Percentiles rank a stretch among this genome's conserved stretches.
phyloP scores from a whole-genome alignment of 2,329 filamentous ascomycete species.

The Aspergillus quadricinctus region DNA sequence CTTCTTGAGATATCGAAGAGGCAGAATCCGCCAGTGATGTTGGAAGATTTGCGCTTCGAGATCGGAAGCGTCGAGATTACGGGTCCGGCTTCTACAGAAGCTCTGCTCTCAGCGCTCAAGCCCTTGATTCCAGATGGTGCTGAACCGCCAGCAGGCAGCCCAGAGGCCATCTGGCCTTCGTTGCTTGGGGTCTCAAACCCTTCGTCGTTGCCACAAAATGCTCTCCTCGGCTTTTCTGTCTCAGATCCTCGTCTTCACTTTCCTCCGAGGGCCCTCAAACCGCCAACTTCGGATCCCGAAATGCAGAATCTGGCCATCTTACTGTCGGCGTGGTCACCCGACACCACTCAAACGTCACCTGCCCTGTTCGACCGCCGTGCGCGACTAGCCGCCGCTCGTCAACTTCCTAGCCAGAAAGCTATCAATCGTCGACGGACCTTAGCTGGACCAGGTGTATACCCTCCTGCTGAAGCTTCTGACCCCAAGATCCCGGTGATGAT shows the following conservation, averaged over 20 bases:
- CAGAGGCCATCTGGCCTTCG: constrained; percentile 38
- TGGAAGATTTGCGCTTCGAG: constrained; percentile 67
- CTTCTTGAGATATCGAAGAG: constrained; percentile 55
- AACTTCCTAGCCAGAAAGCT: constrained; percentile 70
- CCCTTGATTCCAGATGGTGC: constrained; percentile 31
- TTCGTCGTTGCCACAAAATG: constrained; percentile 63
- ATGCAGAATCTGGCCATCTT: constrained; percentile 51
- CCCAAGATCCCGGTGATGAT: constrained; percentile 74
- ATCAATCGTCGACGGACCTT: constrained; percentile 72
- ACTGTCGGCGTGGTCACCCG: constrained; percentile 65
- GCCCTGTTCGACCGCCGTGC: constrained; percentile 64
- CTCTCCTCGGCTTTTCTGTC: constrained; percentile 67
- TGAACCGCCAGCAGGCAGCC: constrained; percentile 22
- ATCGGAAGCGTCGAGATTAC: constrained; percentile 67
- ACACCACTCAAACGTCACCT: constrained; percentile 46
- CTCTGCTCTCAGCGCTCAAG: constrained; percentile 65
- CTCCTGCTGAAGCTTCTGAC: constrained; percentile 57
- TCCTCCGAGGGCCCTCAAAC: constrained; percentile 59
- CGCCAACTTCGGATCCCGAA: constrained; percentile 32
- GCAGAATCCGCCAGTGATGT: constrained; percentile 56
- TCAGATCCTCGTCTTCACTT: constrained; percentile 77
- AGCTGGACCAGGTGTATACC: constrained; percentile 58
- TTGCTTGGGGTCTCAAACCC: constrained; percentile 59
- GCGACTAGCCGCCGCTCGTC: constrained; percentile 61
- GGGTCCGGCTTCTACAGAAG: constrained; percentile 74